Conservation (phyloP, 2,329 filamentous ascomycete genomes). For the Xylariaceae sp. region DNA sequence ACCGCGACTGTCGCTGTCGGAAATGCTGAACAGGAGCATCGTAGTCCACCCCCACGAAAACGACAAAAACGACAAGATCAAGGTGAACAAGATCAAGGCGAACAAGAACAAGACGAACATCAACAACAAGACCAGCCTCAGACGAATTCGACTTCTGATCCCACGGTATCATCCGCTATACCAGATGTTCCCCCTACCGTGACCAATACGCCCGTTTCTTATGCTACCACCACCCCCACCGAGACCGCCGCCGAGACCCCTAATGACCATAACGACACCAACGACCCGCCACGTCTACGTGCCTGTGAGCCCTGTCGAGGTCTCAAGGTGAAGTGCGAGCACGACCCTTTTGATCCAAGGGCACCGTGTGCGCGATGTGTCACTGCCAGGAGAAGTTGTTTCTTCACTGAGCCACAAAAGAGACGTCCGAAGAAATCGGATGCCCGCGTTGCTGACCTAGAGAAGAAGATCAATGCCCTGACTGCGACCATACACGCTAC, state of each 20-base stretch:
- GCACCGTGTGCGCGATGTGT: constrained; percentile 69
- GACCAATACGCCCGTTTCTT: constrained; percentile 13
- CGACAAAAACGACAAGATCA: neutral
- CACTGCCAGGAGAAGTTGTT: constrained; percentile 71
- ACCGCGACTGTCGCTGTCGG: neutral
- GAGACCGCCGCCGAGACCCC: constrained; percentile 11
- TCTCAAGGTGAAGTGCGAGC: constrained; percentile 80
- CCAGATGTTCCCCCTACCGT: neutral
- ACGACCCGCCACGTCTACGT: constrained; percentile 60
- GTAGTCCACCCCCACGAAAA: neutral
- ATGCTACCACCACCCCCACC: constrained; percentile 5
- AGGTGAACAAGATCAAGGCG: too few relatives aligned
- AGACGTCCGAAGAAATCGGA: constrained; percentile 92
- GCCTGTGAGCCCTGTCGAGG: constrained; percentile 72
- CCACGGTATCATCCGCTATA: constrained; percentile 4
- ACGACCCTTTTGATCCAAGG: constrained; percentile 56
- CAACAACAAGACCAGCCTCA: constrained; percentile 9
- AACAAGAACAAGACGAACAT: neutral
- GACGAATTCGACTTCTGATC: constrained; percentile 20
- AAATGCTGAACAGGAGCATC: neutral
- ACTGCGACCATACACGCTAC: constrained; percentile 69
- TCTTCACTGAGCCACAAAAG: constrained; percentile 66
- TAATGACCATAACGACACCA: constrained; percentile 29
- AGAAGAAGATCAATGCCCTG: constrained; percentile 86
- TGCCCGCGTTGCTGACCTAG: constrained; percentile 79